These are phyloP conservation scores for Chlamydomonas eustigma DNA, from an alignment of 139 green algal genomes.

Conservation along the genomic window DNA sequence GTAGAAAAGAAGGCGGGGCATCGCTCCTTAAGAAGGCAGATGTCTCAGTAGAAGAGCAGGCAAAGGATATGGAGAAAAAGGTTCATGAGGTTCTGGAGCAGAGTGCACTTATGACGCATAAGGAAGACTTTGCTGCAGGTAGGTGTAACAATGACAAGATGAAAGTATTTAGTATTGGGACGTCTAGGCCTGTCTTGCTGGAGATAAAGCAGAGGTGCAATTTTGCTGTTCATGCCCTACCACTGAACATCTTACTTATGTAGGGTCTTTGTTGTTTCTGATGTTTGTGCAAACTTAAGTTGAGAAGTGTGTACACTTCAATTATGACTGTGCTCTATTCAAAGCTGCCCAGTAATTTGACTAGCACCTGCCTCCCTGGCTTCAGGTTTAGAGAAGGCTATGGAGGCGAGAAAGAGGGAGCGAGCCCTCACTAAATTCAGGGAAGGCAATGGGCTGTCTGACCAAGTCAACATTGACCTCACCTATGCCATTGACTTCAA, in stretches of 20 bases:
- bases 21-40: constrained; percentile 25
- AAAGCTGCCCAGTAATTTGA: no score
- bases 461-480: constrained; percentile 68
- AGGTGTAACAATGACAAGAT: no score
- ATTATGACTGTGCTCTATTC: no score
- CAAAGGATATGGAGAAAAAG: constrained; percentile 61
- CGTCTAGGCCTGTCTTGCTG: no score
- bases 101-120: constrained; percentile 26
- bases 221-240: no score
- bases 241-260: no score
- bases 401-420: constrained; percentile 71
- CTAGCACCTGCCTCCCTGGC: no score
- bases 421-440: constrained; percentile 59
- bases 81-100: constrained; percentile 78
- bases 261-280: background rate
- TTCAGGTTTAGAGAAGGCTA: constrained; percentile 69
- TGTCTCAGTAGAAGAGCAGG: constrained; percentile 11
- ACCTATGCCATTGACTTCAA: constrained; percentile 65
- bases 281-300: background rate
- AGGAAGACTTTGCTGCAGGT: background rate
- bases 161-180: no score
- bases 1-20: background rate
- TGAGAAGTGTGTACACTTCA: no score
- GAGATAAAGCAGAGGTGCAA: no score
- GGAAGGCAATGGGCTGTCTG: constrained; percentile 45